Base-by-base conservation (phyloP, 768 basidiomycete genomes). In the Suillus subluteus region DNA sequence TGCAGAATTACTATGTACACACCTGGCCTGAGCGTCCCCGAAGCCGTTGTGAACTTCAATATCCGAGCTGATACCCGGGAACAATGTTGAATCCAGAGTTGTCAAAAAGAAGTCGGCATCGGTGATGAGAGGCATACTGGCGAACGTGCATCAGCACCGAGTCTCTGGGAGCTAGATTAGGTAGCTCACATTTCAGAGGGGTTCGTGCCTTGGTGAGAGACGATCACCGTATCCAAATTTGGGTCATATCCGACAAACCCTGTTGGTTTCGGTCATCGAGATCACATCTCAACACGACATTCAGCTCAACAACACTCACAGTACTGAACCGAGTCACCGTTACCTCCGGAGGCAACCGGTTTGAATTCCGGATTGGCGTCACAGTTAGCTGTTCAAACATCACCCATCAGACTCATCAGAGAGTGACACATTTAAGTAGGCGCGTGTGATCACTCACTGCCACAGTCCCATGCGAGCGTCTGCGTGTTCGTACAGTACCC, bases 221-320 rank as follows among this genome's bases (percentile, higher is more conserved):
- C 79, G 55, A 82, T 77, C 41, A 81, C 80, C 3, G 73, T 75
- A 11, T 72, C 2, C 37, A 82, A 70, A 1, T 67, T 73, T 0
- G 84, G 80, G 65, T 82, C 82, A 67, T 78, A 87, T n/a, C 86
- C 86, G 37, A 87, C 86, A 63, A 76, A 86, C 85, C 85, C 86
- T 86, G 32, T 37, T 7, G 35, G 32, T 43, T 63, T 8, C 7
- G 41, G 63, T 41, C 52, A 13, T 26, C 54, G 32, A 48, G 8
- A 54, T 55, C n/a, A 50, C 21, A 54, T 37, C 23, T 44, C 13
- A 26, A 59, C 16, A 21, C 43, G 2, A 50, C 8, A 32, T 30
- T 13, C 2, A 6, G 37, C 16, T 44, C 3, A 12, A 50, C 74
- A 21, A 35, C 15, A 55, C 75, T 72, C 41, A 84, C 82, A 87